These are phyloP conservation scores for Solidago caesia DNA, from an alignment of 129 eudicot species.

Conservation along the genomic window DNA sequence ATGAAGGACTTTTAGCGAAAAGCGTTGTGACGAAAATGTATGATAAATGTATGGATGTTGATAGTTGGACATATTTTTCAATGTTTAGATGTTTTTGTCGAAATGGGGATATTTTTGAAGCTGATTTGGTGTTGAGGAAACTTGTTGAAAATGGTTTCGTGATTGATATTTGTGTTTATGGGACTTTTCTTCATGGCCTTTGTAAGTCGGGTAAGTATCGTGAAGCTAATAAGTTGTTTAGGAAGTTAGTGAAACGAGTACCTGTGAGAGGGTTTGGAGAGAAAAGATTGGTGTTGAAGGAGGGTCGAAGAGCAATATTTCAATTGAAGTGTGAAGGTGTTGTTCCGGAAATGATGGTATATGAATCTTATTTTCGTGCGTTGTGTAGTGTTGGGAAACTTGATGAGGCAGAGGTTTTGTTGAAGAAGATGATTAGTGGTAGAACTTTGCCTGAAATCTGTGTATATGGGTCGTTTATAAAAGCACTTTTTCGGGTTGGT, in stretches of 20 bases:
- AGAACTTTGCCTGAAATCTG: constrained; percentile 38
- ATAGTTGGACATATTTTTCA: constrained; percentile 41
- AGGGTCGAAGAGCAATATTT: constrained; percentile 46
- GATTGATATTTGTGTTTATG: constrained; percentile 50
- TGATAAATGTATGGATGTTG: constrained; percentile 32
- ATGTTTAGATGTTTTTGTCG: constrained; percentile 46
- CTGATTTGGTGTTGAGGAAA: constrained; percentile 45
- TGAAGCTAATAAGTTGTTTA: constrained; percentile 49
- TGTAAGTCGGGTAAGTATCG: constrained; percentile 38
- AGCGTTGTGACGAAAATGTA: constrained; percentile 30
- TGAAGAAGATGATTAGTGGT: constrained; percentile 45
- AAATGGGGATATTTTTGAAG: constrained; percentile 36
- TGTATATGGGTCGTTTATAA: constrained; percentile 49
- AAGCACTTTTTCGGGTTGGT: constrained; percentile 41
- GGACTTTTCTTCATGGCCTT: constrained; percentile 37
- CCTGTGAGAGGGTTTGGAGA: constrained; percentile 8
- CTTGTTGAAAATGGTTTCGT: constrained; percentile 32
- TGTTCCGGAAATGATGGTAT: constrained; percentile 43
- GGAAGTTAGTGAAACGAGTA: constrained; percentile 31
- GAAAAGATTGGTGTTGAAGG: constrained; percentile 25
- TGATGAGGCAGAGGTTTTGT: constrained; percentile 44
- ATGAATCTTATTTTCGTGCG: constrained; percentile 45
- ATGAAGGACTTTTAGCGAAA: constrained; percentile 43
- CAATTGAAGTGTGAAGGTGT: constrained; percentile 44
- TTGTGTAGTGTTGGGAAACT: constrained; percentile 39